phyloP scores from a whole-genome alignment of 495 filamentous ascomycete genomes.

The Parathielavia appendiculata region DNA sequence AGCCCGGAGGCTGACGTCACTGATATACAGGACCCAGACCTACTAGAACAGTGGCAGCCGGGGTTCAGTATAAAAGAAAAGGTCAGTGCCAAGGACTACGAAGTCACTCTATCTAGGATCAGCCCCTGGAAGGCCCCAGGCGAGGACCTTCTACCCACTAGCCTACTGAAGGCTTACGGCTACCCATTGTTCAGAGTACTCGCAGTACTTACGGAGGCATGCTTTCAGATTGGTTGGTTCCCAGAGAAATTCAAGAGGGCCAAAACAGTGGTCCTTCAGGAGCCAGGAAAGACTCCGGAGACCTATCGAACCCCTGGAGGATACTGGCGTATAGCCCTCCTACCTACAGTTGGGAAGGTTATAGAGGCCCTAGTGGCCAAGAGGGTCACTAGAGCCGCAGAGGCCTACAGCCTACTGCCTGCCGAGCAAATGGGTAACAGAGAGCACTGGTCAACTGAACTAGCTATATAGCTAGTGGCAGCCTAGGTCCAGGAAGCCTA shows the following conservation, averaged over 20 bases:
- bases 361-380: background rate
- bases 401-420: too few relatives aligned
- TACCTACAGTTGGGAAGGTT: background rate
- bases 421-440: too few relatives aligned
- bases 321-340: background rate
- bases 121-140: background rate
- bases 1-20: too few relatives aligned
- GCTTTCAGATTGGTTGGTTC: background rate
- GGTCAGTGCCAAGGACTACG: too few relatives aligned
- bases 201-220: background rate
- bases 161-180: background rate
- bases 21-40: too few relatives aligned
- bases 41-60: too few relatives aligned
- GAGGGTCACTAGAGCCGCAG: background rate
- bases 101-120: too few relatives aligned
- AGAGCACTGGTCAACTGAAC: too few relatives aligned
- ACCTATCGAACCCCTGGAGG: background rate
- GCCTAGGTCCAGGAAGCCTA: too few relatives aligned
- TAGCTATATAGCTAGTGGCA: too few relatives aligned
- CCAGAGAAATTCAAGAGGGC: background rate
- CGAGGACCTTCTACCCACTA: background rate
- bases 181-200: background rate
- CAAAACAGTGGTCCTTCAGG: background rate
- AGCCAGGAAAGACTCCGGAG: background rate
- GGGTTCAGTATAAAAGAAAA: too few relatives aligned